phyloP scores from a whole-genome alignment of 176 grass and related monocot genomes.

The Musa troglodytarum region DNA sequence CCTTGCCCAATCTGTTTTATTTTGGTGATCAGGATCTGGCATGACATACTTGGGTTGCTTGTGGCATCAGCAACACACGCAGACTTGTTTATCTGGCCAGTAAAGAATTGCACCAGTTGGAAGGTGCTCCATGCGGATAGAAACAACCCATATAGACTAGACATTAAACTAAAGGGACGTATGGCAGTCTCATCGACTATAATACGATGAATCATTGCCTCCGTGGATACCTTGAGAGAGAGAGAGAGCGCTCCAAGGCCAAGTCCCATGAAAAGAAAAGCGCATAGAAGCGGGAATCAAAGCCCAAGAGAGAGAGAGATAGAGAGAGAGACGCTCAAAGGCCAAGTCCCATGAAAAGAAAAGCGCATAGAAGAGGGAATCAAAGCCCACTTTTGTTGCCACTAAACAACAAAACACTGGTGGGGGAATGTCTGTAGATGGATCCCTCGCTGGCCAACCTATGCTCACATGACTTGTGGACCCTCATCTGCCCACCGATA shows the following conservation, averaged over 20 bases:
- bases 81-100: no score
- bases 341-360: background rate
- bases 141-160: no score
- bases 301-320: background rate
- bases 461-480: background rate
- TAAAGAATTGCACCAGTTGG: no score
- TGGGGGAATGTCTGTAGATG: background rate
- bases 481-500: background rate
- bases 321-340: background rate
- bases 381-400: background rate
- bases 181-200: background rate
- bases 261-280: background rate
- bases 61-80: no score
- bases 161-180: no score
- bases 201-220: background rate
- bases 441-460: background rate
- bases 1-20: no score
- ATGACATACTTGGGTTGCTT: no score
- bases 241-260: no score
- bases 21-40: no score
- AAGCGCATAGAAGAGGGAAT: background rate
- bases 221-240: background rate
- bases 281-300: background rate
- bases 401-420: slow-evolving; percentile 3
- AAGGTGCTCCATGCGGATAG: no score